These are phyloP conservation scores for Ophiostoma tasmaniense DNA, from an alignment of 2,329 filamentous ascomycete genomes.

Conservation along the genomic window DNA sequence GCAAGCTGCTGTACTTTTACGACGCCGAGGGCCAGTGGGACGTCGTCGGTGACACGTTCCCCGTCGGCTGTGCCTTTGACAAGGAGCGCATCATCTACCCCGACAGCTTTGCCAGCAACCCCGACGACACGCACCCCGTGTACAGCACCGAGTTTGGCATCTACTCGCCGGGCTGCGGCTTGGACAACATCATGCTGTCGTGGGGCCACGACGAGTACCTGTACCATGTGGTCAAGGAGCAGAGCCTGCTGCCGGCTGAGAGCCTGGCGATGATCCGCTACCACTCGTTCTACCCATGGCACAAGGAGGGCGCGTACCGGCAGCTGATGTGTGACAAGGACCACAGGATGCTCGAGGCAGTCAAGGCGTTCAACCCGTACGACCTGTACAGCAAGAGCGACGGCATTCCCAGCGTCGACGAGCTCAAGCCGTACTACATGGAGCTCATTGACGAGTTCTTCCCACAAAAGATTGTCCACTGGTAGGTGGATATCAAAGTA, in stretches of 20 bases:
- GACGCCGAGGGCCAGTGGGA: constrained; percentile 87
- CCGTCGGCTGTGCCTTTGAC: constrained; percentile 68
- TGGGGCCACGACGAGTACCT: constrained; percentile 89
- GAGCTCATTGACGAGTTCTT: constrained; percentile 70
- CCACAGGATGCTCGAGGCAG: constrained; percentile 67
- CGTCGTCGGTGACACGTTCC: constrained; percentile 80
- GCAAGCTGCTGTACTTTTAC: constrained; percentile 73
- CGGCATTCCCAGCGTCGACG: constrained; percentile 63
- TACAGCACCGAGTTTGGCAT: constrained; percentile 73
- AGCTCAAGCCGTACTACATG: constrained; percentile 71
- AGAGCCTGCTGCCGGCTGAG: constrained; percentile 69
- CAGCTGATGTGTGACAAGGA: constrained; percentile 82
- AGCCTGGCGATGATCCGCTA: constrained; percentile 88
- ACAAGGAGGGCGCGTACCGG: constrained; percentile 68
- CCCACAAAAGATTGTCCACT: constrained; percentile 57
- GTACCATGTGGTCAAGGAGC: constrained; percentile 78
- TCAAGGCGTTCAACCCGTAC: constrained; percentile 83
- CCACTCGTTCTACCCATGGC: constrained; percentile 91
- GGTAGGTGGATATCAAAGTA: constrained; percentile 40
- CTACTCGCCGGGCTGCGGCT: constrained; percentile 67
- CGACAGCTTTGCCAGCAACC: constrained; percentile 67
- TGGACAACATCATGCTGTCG: constrained; percentile 81
- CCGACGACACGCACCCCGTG: constrained; percentile 60
- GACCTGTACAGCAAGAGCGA: constrained; percentile 90
- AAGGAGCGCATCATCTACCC: constrained; percentile 66